Evolutionary conservation across 2,329 filamentous ascomycete genomes (phyloP).

Genomic region (Penicillium sp.): DNA sequence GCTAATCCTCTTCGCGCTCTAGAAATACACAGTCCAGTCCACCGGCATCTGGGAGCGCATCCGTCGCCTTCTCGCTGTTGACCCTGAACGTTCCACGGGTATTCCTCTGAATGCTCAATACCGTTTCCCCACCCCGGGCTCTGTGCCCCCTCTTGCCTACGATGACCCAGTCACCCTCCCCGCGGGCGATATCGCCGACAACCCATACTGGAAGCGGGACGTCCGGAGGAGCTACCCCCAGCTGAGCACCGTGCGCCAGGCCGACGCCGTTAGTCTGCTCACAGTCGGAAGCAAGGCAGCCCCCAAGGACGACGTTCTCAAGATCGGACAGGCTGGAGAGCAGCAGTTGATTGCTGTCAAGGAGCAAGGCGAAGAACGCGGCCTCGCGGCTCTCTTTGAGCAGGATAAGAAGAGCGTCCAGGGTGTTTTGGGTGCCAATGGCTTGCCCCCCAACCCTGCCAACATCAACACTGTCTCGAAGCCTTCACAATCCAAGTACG

Average conservation of each 20-base stretch:
- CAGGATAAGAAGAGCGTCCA: constrained; percentile 57
- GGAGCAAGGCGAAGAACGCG: constrained; percentile 69
- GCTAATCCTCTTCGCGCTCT: constrained; percentile 6
- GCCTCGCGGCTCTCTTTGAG: constrained; percentile 72
- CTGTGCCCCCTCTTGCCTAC: constrained; percentile 68
- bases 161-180: constrained; percentile 80
- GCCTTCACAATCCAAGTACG: constrained; percentile 55
- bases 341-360: constrained; percentile 74
- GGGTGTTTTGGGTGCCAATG: constrained; percentile 69
- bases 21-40: constrained; percentile 98
- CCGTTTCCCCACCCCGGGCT: constrained; percentile 80
- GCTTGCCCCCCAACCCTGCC: constrained; percentile 82
- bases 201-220: constrained; percentile 97
- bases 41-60: constrained; percentile 83
- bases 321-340: constrained; percentile 71
- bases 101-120: constrained; percentile 90
- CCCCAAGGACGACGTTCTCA: constrained; percentile 73
- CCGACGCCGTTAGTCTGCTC: constrained; percentile 80
- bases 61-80: constrained; percentile 75
- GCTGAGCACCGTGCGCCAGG: constrained; percentile 76
- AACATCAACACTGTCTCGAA: constrained; percentile 55
- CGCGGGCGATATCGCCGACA: constrained; percentile 85
- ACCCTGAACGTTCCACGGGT: constrained; percentile 85
- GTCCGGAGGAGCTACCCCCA: constrained; percentile 76
- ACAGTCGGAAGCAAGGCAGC: constrained; percentile 76